Conservation (phyloP, 352 stramenopile species). For the Phytophthora pisi region DNA sequence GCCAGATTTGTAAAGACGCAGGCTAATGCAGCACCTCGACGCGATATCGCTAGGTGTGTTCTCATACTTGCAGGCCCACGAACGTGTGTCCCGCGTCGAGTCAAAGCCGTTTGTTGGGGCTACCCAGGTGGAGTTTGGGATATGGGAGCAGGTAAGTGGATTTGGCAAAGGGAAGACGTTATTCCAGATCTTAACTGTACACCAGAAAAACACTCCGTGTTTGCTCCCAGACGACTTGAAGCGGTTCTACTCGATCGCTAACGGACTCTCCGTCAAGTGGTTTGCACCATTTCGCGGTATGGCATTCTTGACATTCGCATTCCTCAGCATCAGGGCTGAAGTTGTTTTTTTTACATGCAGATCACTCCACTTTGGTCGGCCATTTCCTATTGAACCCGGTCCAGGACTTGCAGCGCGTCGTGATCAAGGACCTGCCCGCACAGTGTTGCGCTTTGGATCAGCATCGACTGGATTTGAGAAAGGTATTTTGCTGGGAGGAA, state of each 20-base stretch:
- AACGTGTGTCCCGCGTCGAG: conserved; percentile 59
- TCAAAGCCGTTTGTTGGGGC: conserved; percentile 57
- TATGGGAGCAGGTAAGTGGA: conserved; percentile 72
- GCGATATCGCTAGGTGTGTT: conserved; percentile 75
- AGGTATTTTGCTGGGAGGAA: conserved; percentile 7
- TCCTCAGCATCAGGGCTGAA: background rate
- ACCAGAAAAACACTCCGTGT: conserved; percentile 63
- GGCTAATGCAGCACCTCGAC: conserved; percentile 45
- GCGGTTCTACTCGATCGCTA: conserved; percentile 70
- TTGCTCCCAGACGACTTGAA: conserved; percentile 67
- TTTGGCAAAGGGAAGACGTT: background rate
- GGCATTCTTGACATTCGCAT: background rate
- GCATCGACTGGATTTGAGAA: conserved; percentile 36
- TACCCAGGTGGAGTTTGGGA: conserved; percentile 48
- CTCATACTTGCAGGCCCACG: conserved; percentile 67
- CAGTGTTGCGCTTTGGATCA: conserved; percentile 52
- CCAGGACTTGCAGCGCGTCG: conserved; percentile 57
- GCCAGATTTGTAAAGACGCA: background rate
- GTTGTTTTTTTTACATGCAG: conserved; percentile 17
- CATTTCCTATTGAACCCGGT: conserved; percentile 71
- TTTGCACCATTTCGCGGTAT: conserved; percentile 59
- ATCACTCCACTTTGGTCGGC: conserved; percentile 53
- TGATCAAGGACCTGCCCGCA: conserved; percentile 41
- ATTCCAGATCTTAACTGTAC: background rate
- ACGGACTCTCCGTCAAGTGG: conserved; percentile 79